A percentile compares a stretch with the other conserved stretches of the same genome.
These are phyloP conservation scores for Epichloe typhina DNA, from an alignment of 2,329 filamentous ascomycete species.

Conservation along the genomic window DNA sequence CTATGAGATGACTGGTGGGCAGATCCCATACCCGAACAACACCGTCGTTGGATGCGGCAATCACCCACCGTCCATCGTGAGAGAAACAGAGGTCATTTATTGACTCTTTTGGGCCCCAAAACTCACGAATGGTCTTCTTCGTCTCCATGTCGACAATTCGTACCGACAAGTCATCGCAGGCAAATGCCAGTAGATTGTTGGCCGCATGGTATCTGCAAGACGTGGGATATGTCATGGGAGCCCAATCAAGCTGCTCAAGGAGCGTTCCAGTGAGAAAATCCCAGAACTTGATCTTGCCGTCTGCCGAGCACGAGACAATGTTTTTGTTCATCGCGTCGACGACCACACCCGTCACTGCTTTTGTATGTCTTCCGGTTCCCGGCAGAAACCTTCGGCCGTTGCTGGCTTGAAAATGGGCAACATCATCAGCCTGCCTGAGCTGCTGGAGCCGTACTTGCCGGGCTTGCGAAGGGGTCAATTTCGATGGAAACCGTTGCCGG, in stretches of 20 bases:
- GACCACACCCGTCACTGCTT: constrained; percentile 71
- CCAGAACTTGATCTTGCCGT: constrained; percentile 97
- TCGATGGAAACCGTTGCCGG: constrained; percentile 75
- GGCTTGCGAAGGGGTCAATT: constrained; percentile 63
- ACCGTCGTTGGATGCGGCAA: constrained; percentile 72
- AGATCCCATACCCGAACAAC: constrained; percentile 86
- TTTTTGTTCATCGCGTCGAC: constrained; percentile 79
- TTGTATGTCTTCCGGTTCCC: constrained; percentile 61
- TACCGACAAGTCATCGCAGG: constrained; percentile 79
- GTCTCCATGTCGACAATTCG: constrained; percentile 85
- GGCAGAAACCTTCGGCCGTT: constrained; percentile 28
- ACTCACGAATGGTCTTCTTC: constrained; percentile 79
- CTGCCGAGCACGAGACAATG: constrained; percentile 74
- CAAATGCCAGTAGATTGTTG: constrained; percentile 76
- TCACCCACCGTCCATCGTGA: constrained; percentile 83
- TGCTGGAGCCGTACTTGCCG: constrained; percentile 59
- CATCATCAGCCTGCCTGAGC: constrained; percentile 42
- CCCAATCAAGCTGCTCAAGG: constrained; percentile 71
- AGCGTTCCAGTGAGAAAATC: constrained; percentile 77
- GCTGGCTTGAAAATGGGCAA: constrained; percentile 39
- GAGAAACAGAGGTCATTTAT: constrained; percentile 84
- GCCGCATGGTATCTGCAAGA: constrained; percentile 68
- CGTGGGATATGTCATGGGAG: constrained; percentile 58
- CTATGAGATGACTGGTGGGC: constrained; percentile 87
- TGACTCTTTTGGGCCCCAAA: constrained; percentile 64